Base-by-base conservation (phyloP, 306 rosid genomes). In the Datisca glomerata region DNA sequence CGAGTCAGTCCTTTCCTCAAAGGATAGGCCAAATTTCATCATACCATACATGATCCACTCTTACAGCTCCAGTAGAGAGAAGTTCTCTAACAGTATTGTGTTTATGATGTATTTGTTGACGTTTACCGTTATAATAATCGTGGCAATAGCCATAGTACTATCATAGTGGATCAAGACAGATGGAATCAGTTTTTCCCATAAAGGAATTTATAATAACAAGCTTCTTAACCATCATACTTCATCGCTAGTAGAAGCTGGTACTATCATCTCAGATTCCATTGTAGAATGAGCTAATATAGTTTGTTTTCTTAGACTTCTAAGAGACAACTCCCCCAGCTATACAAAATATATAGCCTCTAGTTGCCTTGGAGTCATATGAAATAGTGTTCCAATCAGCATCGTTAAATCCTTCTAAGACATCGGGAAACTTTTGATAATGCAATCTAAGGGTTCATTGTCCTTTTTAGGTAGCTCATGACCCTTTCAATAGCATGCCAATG, bases 231-330 rank as follows among this genome's bases (percentile, higher is more conserved):
- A 24, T 0, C 19, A 0, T 7, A 12, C 34, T 7, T 44, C 7
- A 2, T 44, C 14, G 23, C 20, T 32, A 13, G 32, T 3, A 0
- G 3, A 12, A 7, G 13, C 21, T n/a, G n/a, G n/a, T n/a, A n/a
- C n/a, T n/a, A n/a, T n/a, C n/a, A n/a, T n/a, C n/a, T n/a, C n/a
- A n/a, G 7, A 33, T 15, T 21, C 56, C 33, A 37, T 23, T 3
- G 18, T 50, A 4, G 1, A 21, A 2, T 50, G 13, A 21, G n/a
- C 6, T 7, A 20, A 49, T 33, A 18, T 18, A 21, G n/a, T n/a
- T n/a, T n/a, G n/a, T n/a, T n/a, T n/a, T 50, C 32, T 21, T 22
- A 14, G 14, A 24, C 18, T 36, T 49, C 27, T 13, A 50, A 20
- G 21, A 50, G 14, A 50, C 4, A 7, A 7, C 9, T 18, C 7